Base-by-base conservation (phyloP, 176 grass and related monocot genomes). In the Neostapfia colusana region DNA sequence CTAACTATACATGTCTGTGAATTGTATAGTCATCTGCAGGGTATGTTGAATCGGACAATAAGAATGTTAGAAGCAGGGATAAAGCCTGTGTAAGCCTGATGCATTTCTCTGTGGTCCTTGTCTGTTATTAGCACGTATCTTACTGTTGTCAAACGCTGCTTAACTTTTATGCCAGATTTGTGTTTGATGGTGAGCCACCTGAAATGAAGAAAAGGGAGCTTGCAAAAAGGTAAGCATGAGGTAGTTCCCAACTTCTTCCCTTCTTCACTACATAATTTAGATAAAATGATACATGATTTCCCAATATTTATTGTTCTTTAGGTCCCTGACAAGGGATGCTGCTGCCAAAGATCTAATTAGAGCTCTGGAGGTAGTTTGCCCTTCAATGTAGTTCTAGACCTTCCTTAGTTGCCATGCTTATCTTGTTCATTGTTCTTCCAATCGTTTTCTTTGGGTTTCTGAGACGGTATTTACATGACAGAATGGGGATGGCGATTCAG, bases 181-280 rank as follows among this genome's bases (percentile, higher is more conserved):
- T 99, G 66, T 99, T 99, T 82, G 95, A 95, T 81, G 95, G 95
- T 7, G 91, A 83, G 48, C 95, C 95, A 62, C 95, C 95, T 65
- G 91, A 86, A 15, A 54, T 95, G 82, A 99, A 99, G 83, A 92
- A 86, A 86, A 86, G 90, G 63, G 89, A 95, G 68, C 79, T 90
- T 69, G 80, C 77, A 8, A 99, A 94, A 79, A 92, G 95, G 91
- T 80, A 90, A 78, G 39, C 5, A 3, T 24, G 21, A 31, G 28
- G 54, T 72, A 58, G 42, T 83, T 41, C 20, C 45, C 63, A 34
- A 20, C 53, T 69, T 26, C 73, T n/a, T 31, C 3, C 44, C 73
- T 63, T 78, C 20, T 69, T 83, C 40, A 40, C 70, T 67, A 79
- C 18, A 21, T 10, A 54, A 54, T 54, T n/a, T 1, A 58, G 9